Evolutionary conservation across 306 rosid species (phyloP).

Genomic region (Sesbania bispinosa): DNA sequence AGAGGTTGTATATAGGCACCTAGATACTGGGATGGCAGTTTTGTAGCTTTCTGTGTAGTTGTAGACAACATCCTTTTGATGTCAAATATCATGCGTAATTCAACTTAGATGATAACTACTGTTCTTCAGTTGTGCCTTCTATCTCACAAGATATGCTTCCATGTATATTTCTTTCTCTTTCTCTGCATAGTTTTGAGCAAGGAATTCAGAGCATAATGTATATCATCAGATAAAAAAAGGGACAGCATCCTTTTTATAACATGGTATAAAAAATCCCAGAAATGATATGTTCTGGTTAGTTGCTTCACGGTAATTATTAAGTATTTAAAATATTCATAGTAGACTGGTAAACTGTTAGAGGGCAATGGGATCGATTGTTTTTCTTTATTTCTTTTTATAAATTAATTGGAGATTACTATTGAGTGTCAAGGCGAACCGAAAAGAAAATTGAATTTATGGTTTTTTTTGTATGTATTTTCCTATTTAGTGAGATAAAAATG

Average conservation of each 20-base stretch:
- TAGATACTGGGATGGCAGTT: slow-evolving; percentile 18
- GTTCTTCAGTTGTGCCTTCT: not conserved
- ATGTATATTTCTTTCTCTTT: not conserved
- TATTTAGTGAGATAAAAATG: too few relatives aligned
- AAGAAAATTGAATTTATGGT: too few relatives aligned
- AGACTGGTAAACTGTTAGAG: not conserved
- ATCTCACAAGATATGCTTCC: not conserved
- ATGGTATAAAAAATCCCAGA: too few relatives aligned
- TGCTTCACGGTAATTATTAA: not conserved
- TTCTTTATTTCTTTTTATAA: not conserved
- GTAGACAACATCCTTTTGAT: slow-evolving; percentile 24
- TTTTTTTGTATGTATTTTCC: too few relatives aligned
- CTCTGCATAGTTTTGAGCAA: not conserved
- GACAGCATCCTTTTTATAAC: not conserved
- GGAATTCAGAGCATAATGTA: too few relatives aligned
- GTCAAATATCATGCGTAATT: slow-evolving; percentile 32
- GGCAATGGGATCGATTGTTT: not conserved
- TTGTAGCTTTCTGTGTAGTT: slow-evolving; percentile 39
- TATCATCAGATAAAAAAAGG: not conserved
- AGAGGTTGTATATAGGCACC: slow-evolving; percentile 45
- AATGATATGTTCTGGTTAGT: not conserved
- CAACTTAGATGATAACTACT: not conserved
- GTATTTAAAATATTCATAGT: not conserved
- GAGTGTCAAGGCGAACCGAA: too few relatives aligned
- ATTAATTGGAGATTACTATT: not conserved